Evolutionary conservation across 1,139 yeast genomes (phyloP).

Genomic region (Pichia sp.): DNA sequence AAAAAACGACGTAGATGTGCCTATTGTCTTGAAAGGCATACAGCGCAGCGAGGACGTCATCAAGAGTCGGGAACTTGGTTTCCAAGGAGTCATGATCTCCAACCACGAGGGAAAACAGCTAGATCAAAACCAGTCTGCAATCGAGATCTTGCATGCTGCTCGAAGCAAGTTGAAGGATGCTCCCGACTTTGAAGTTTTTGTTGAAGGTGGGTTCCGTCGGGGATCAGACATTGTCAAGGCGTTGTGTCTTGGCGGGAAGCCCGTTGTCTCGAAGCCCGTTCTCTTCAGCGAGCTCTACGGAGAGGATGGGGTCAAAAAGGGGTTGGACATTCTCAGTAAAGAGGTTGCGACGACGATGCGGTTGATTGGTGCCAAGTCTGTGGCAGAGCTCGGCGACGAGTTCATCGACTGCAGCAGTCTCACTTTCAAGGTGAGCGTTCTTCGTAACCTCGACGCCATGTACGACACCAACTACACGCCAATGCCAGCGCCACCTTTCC

Average conservation of each 20-base stretch:
- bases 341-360: conserved; percentile 53
- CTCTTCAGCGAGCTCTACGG: conserved; percentile 66
- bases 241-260: conserved; percentile 60
- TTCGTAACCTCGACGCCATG: conserved; percentile 11
- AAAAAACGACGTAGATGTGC: conserved; percentile 41
- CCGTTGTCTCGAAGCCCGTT: conserved; percentile 68
- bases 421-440: conserved; percentile 15
- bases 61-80: conserved; percentile 48
- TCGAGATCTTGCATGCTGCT: conserved; percentile 60
- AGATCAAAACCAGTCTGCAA: conserved; percentile 59
- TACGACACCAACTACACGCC: conserved; percentile 18
- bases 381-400: conserved; percentile 41
- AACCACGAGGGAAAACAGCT: conserved; percentile 72
- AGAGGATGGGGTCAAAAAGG: conserved; percentile 53
- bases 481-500: conserved; percentile 18
- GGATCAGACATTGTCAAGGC: conserved; percentile 66
- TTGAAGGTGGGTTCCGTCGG: conserved; percentile 64
- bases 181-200: conserved; percentile 41
- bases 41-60: conserved; percentile 51
- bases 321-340: conserved; percentile 46
- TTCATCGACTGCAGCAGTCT: conserved; percentile 42
- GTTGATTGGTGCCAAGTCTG: conserved; percentile 45
- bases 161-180: conserved; percentile 42
- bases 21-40: conserved; percentile 48
- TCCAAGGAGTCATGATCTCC: conserved; percentile 56